These are phyloP conservation scores for Ramularia collo-cygni DNA, from an alignment of 2,329 filamentous ascomycete species.

Conservation along the genomic window DNA sequence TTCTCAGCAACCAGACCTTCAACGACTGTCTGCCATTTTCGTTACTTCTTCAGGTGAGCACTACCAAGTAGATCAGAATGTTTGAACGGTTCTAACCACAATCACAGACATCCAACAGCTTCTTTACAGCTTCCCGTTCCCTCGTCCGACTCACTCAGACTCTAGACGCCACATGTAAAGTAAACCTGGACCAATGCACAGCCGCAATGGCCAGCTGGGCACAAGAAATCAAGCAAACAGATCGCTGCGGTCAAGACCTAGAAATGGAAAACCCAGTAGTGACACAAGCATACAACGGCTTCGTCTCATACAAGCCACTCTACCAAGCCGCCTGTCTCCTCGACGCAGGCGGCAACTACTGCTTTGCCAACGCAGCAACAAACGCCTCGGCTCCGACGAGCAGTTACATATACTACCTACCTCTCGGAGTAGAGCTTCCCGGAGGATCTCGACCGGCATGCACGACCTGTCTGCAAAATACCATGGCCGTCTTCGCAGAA, in stretches of 20 bases:
- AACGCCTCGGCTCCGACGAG: conserved; percentile 65
- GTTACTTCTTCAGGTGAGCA: conserved; percentile 66
- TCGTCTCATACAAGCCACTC: conserved; percentile 68
- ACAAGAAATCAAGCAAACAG: conserved; percentile 52
- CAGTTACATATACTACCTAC: conserved; percentile 77
- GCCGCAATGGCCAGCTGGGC: conserved; percentile 60
- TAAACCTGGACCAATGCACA: conserved; percentile 59
- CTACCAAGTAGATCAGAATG: not conserved
- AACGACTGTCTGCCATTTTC: conserved; percentile 75
- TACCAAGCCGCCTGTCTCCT: conserved; percentile 77
- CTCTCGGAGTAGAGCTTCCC: conserved; percentile 67
- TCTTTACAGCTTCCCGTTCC: conserved; percentile 72
- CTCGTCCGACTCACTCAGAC: conserved; percentile 65
- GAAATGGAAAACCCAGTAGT: conserved; percentile 61
- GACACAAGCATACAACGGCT: conserved; percentile 64
- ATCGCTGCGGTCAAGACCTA: conserved; percentile 68
- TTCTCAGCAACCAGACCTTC: conserved; percentile 62
- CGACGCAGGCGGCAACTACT: conserved; percentile 54
- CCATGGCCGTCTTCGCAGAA: conserved; percentile 72
- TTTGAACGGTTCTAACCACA: not conserved
- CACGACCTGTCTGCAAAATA: conserved; percentile 66
- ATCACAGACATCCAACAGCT: conserved; percentile 66
- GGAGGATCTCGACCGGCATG: conserved; percentile 64
- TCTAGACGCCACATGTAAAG: conserved; percentile 70
- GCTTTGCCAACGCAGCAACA: conserved; percentile 76